Base-by-base conservation (phyloP, 805 yeast species). In the Metschnikowia arizonensis region DNA sequence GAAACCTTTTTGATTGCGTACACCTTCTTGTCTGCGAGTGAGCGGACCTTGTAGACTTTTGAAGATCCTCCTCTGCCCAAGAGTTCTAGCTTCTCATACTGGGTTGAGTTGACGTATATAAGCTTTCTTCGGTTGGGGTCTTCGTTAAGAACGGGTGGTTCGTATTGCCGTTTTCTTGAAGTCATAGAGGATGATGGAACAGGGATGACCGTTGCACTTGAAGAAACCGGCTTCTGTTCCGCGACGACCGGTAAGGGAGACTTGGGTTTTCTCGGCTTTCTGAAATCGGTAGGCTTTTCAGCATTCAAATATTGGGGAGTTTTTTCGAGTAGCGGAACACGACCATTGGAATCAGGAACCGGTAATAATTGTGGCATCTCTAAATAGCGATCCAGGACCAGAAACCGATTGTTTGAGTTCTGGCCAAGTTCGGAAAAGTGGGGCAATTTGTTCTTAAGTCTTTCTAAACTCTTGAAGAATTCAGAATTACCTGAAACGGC, bases 61-160 rank as follows among this genome's bases (percentile, higher is more conserved):
- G 97, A 89, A 0, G 97, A 78, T 0, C 97, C 98, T 21, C 97
- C 98, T 61, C 85, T 78, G 4, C 97, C 98, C 15, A 90, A 62
- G 11, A 86, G 68, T 57, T 88, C 97, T 23, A 86, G 65, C 46
- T 83, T 77, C 56, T 84, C 90, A 59, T 86, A 91, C 34, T 74
- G 74, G 28, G 73, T 73, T 1, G 77, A 81, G 60, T 88, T 86
- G 17, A 72, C 66, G 2, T 50, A 53, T 6, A 72, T 64, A 17
- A 60, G 45, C 48, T 66, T 65, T 33, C 59, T 61, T 29, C 55
- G 55, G 14, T 55, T 53, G 4, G 51, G 50, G 9, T 58, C 63
- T 21, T 55, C 56, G n/a, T 28, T 28, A 6, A 37, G 17, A 18
- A 21, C 9, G 4, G 29, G 40, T 17, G 33, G 33, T 18, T 37